phyloP scores from a whole-genome alignment of 73 alveolate genomes.

The Loxodes magnus region DNA sequence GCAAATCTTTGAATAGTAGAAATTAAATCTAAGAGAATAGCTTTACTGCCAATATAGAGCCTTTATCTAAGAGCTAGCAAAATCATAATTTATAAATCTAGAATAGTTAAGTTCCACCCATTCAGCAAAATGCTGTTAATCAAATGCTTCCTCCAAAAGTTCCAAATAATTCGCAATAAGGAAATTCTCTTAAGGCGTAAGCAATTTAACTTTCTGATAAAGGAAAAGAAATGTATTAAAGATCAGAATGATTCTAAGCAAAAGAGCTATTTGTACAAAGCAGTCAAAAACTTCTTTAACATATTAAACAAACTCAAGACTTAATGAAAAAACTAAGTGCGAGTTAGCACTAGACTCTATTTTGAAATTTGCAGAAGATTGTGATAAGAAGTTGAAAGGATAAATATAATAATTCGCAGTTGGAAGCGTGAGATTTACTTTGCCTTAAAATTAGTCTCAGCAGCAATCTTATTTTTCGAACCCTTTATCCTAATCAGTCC shows the following conservation, averaged over 20 bases:
- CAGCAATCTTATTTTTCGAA: background rate
- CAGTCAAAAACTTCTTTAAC: background rate
- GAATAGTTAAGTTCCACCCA: no score
- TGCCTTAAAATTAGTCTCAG: background rate
- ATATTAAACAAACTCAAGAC: background rate
- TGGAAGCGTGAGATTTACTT: background rate
- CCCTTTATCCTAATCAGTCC: background rate
- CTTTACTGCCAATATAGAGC: no score
- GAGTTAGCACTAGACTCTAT: background rate
- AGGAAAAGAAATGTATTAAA: no score
- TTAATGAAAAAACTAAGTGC: background rate
- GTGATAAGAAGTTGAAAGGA: background rate
- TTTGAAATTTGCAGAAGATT: background rate
- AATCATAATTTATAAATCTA: no score
- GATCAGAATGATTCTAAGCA: background rate
- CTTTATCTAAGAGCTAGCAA: no score
- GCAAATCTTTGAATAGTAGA: no score
- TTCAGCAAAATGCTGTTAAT: no score
- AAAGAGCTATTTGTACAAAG: background rate
- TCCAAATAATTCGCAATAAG: no score
- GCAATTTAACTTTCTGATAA: no score
- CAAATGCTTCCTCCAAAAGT: no score
- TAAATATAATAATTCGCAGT: background rate
- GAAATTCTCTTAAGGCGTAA: no score
- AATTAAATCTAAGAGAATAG: no score